Base-by-base conservation (phyloP, 2,329 filamentous ascomycete genomes). In the Verticillium alfalfae region DNA sequence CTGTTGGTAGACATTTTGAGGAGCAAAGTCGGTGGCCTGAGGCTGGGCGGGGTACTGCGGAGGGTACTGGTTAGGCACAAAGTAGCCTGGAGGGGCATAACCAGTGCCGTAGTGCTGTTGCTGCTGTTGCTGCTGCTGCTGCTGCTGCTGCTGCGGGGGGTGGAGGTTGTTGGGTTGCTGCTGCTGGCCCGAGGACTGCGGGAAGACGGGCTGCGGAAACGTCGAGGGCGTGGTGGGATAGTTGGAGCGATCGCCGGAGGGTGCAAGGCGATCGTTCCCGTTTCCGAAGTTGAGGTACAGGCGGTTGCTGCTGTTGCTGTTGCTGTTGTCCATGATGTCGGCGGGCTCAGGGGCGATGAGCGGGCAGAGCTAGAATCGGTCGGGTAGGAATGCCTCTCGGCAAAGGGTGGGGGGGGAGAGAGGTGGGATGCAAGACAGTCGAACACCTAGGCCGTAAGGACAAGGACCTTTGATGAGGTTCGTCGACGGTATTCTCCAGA, bases 181-280 rank as follows among this genome's bases (percentile, higher is more conserved):
- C 45, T 52, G 34, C 66, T 78, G 77, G 59, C 68, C 69, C 59
- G 74, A 68, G 34, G 70, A 66, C 52, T 72, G 70, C 62, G 81
- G 79, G 67, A 84, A 86, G 73, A 96, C 90, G 64, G 93, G 93
- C 78, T 98, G 94, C 13, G 94, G 94, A 72, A 98, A 98, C 63
- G 93, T 97, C 67, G 94, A 97, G 59, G 94, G 94, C 10, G 94
- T 97, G 60, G 94, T 93, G 68, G 90, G 91, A 81, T 91, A 93
- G 58, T 59, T 59, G 67, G 87, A 81, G 73, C 89, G 84, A 74
- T 89, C 89, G 74, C 81, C 83, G 70, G 76, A 70, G 61, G 85
- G 76, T 64, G 81, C 79, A 63, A 87, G 83, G 70, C 87, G 86
- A 69, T 88, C 85, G 75, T 86, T 87, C 73, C 84, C 84, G 75